A percentile compares a stretch with the other conserved stretches of the same genome.
These are phyloP conservation scores for Chytriomyces sp. DNA, from an alignment of 192 early-diverging fungal genomes.

Conservation along the genomic window DNA sequence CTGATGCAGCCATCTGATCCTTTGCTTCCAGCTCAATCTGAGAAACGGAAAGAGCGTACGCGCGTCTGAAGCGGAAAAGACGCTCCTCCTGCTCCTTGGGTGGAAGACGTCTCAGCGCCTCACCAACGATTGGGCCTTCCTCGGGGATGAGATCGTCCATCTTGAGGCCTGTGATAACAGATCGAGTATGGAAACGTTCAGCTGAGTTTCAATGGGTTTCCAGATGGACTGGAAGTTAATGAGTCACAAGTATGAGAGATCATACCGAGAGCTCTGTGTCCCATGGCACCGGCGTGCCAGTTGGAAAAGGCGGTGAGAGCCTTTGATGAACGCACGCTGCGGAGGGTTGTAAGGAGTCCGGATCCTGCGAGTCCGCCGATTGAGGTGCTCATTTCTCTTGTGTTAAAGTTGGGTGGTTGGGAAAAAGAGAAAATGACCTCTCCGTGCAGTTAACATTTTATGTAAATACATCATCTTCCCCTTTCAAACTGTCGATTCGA, in stretches of 20 bases:
- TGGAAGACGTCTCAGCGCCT: slow-evolving; percentile 81
- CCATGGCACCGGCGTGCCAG: slow-evolving; percentile 35
- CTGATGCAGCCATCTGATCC: slow-evolving; percentile 77
- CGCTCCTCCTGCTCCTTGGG: slow-evolving; percentile 67
- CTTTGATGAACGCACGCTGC: slow-evolving; percentile 7
- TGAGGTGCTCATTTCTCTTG: slow-evolving; percentile 13
- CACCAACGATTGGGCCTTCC: slow-evolving; percentile 79
- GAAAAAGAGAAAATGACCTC: slow-evolving; percentile 16
- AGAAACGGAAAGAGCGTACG: slow-evolving; percentile 74
- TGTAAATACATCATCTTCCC: neutral
- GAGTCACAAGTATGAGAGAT: neutral
- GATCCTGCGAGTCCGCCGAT: slow-evolving; percentile 24
- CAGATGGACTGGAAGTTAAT: neutral
- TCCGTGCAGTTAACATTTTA: too few relatives aligned
- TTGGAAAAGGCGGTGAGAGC: slow-evolving; percentile 17
- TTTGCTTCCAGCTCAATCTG: slow-evolving; percentile 72
- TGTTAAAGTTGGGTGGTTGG: neutral
- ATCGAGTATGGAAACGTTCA: neutral
- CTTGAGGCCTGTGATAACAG: slow-evolving; percentile 66
- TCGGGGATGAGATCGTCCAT: slow-evolving; percentile 91
- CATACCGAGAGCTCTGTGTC: slow-evolving; percentile 31
- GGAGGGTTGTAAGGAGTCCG: slow-evolving; percentile 11
- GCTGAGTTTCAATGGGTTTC: neutral
- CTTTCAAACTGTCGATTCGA: neutral
- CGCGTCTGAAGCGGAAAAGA: slow-evolving; percentile 79